These are phyloP conservation scores for Trichophyton mentagrophytes DNA, from an alignment of 2,329 filamentous ascomycete genomes.

Conservation along the genomic window DNA sequence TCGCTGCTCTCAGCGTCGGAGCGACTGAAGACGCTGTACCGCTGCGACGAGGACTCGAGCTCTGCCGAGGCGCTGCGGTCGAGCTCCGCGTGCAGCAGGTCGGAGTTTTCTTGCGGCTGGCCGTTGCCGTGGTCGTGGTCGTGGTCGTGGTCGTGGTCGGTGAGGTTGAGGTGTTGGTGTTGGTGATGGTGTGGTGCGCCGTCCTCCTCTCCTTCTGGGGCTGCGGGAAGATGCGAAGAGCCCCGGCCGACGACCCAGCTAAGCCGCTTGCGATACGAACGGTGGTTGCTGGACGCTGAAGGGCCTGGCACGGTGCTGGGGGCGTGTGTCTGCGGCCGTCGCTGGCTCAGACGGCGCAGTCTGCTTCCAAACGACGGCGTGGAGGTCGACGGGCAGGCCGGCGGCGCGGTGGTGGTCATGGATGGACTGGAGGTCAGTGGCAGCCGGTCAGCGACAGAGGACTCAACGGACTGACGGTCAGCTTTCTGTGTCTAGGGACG, in stretches of 20 bases:
- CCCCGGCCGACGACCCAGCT: slow-evolving; percentile 26
- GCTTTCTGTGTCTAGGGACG: neutral
- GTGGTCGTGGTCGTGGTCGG: neutral
- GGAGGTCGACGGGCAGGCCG: slow-evolving; percentile 6
- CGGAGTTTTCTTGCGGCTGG: neutral
- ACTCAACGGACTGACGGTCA: neutral
- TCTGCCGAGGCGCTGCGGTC: slow-evolving; percentile 1
- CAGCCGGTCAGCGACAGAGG: neutral
- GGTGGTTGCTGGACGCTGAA: slow-evolving; percentile 18
- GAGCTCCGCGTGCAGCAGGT: slow-evolving; percentile 3
- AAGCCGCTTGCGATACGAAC: slow-evolving; percentile 25
- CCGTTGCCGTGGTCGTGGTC: slow-evolving; percentile 5
- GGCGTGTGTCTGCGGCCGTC: slow-evolving; percentile 27
- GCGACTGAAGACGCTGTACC: slow-evolving; percentile 1
- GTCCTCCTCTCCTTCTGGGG: slow-evolving; percentile 9
- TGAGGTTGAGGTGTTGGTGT: neutral
- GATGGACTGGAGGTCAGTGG: neutral
- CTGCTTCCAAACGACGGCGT: slow-evolving; percentile 8
- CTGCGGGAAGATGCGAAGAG: slow-evolving; percentile 17
- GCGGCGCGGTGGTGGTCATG: slow-evolving; percentile 7
- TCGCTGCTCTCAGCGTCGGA: slow-evolving; percentile 3
- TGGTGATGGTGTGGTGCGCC: neutral
- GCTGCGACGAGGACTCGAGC: neutral
- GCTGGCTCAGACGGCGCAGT: slow-evolving; percentile 30
- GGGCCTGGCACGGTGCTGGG: slow-evolving; percentile 16